These are phyloP conservation scores for Solanum habrochaites DNA, from an alignment of 257 asterid genomes.

Conservation along the genomic window DNA sequence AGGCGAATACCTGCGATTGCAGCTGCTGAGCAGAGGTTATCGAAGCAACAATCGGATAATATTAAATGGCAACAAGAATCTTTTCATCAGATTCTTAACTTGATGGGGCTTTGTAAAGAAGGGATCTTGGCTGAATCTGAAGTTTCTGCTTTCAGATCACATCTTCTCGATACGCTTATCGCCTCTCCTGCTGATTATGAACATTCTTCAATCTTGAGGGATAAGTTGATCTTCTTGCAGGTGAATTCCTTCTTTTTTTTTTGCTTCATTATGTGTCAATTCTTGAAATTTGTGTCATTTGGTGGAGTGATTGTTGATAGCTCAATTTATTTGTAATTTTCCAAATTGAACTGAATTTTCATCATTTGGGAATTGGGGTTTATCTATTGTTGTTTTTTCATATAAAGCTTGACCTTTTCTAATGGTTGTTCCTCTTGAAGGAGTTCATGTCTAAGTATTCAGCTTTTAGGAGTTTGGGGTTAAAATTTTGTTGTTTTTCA, in stretches of 20 bases:
- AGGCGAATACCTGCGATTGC: slow-evolving; percentile 68
- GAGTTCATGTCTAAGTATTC: not conserved
- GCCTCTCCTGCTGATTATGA: slow-evolving; percentile 67
- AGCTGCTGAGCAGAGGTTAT: slow-evolving; percentile 80
- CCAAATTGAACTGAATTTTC: not conserved
- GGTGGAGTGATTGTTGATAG: not conserved
- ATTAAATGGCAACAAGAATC: slow-evolving; percentile 97
- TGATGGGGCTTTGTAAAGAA: slow-evolving; percentile 81
- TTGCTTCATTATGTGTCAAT: not conserved
- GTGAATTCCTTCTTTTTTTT: slow-evolving; percentile 8
- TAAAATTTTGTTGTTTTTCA: not conserved
- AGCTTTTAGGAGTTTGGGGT: not conserved
- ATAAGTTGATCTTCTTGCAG: slow-evolving; percentile 89
- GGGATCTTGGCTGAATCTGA: slow-evolving; percentile 64
- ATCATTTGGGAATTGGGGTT: not conserved
- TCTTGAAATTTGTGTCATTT: not conserved
- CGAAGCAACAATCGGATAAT: slow-evolving; percentile 82
- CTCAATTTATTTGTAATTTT: not conserved
- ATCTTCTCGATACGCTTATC: slow-evolving; percentile 60
- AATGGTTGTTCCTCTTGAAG: not conserved
- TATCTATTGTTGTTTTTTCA: not conserved
- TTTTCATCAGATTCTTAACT: slow-evolving; percentile 73
- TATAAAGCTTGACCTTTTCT: not conserved
- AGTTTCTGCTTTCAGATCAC: slow-evolving; percentile 67
- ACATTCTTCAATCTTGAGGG: slow-evolving; percentile 52